Conservation (phyloP, 2,329 filamentous ascomycete species). For the Phaeosphaeriaceae sp. region DNA sequence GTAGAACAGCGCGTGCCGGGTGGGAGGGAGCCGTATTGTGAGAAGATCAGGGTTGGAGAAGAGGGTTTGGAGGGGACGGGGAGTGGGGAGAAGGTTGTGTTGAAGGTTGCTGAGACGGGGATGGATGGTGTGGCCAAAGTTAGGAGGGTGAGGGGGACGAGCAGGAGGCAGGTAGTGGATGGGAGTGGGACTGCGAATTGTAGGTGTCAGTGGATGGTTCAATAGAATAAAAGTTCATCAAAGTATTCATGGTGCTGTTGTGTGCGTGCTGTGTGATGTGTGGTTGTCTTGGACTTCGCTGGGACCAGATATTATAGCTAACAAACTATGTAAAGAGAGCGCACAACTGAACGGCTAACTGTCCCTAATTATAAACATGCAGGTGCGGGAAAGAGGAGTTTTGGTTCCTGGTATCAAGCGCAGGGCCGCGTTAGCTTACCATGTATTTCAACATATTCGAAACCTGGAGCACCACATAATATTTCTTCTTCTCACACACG, state of each 20-base stretch:
- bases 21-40: conserved; percentile 28
- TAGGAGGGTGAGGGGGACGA: neutral
- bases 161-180: neutral
- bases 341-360: too few relatives aligned
- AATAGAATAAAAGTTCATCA: conserved; percentile 9
- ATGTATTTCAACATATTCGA: too few relatives aligned
- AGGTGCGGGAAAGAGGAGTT: too few relatives aligned
- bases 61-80: conserved; percentile 1
- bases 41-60: conserved; percentile 16
- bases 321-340: neutral
- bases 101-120: conserved; percentile 10
- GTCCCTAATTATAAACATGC: too few relatives aligned
- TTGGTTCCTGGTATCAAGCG: too few relatives aligned
- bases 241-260: neutral
- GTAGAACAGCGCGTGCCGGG: conserved; percentile 26
- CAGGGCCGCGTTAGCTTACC: too few relatives aligned
- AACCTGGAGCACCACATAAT: too few relatives aligned
- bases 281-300: neutral
- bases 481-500: too few relatives aligned
- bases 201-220: conserved; percentile 29
- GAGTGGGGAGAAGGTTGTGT: conserved; percentile 4
- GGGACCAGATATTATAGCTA: neutral
- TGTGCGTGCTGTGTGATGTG: neutral
- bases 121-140: conserved; percentile 5
- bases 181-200: conserved; percentile 13